These are phyloP conservation scores for Termitomyces bulborhizus DNA, from an alignment of 768 basidiomycete genomes.

Conservation along the genomic window DNA sequence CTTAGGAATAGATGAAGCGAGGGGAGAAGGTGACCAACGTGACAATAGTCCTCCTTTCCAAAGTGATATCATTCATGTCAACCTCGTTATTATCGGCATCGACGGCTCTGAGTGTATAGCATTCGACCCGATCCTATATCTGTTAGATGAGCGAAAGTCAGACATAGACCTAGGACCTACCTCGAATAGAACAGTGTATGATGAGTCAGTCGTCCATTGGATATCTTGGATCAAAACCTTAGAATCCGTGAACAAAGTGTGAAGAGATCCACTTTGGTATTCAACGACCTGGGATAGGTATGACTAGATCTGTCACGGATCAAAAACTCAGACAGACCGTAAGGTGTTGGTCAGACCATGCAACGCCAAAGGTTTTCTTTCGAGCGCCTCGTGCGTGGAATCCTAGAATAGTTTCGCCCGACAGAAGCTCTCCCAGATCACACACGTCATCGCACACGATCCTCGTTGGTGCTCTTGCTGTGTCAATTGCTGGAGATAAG, in stretches of 20 bases:
- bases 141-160: neutral
- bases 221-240: conserved; percentile 23
- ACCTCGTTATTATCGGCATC: conserved; percentile 29
- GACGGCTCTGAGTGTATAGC: conserved; percentile 26
- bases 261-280: conserved; percentile 23
- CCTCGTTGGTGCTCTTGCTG: conserved; percentile 18
- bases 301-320: neutral
- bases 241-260: conserved; percentile 21
- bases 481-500: conserved; percentile 18
- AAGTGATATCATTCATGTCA: neutral
- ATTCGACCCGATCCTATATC: conserved; percentile 33
- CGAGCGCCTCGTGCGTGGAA: conserved; percentile 19
- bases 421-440: conserved; percentile 26
- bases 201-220: conserved; percentile 32
- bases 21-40: conserved; percentile 3
- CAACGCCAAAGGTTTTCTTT: conserved; percentile 30
- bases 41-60: conserved; percentile 3
- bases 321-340: conserved; percentile 23
- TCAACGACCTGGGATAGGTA: conserved; percentile 29
- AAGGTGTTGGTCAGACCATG: conserved; percentile 41
- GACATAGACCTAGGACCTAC: conserved; percentile 18
- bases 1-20: neutral
- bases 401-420: conserved; percentile 20
- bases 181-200: conserved; percentile 33
- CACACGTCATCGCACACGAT: conserved; percentile 25